Evolutionary conservation across 306 rosid genomes (phyloP).

Genomic region (Phaseolus lunatus): DNA sequence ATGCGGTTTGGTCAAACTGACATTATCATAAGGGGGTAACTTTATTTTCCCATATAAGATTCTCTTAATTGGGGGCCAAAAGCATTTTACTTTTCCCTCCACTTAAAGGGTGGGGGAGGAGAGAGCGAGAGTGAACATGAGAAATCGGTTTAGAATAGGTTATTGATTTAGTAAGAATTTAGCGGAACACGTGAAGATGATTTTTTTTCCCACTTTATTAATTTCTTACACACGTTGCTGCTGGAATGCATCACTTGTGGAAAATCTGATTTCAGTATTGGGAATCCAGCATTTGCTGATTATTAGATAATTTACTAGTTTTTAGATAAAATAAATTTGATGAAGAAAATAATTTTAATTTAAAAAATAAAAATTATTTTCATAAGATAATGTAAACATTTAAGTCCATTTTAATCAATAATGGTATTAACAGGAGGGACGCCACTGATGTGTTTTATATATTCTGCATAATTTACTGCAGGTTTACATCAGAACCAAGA

Average conservation of each 20-base stretch:
- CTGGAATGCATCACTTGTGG: neutral
- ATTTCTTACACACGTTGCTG: neutral
- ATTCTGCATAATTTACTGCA: neutral
- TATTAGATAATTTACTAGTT: no score
- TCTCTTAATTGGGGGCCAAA: neutral
- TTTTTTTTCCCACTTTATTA: neutral
- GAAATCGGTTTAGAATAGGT: neutral
- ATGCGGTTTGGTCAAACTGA: neutral
- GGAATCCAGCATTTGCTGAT: slow-evolving; percentile 10
- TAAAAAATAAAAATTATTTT: no score
- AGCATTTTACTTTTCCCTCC: neutral
- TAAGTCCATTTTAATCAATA: no score
- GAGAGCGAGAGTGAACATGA: neutral
- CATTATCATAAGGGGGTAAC: neutral
- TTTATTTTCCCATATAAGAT: neutral
- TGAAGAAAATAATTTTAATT: no score
- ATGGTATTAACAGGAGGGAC: no score
- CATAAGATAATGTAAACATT: no score
- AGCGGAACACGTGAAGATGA: slow-evolving; percentile 26
- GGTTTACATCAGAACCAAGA: neutral
- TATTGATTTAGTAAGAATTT: slow-evolving; percentile 15
- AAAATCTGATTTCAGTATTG: slow-evolving; percentile 3
- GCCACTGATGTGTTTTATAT: neutral
- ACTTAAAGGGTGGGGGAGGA: neutral
- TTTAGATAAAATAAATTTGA: no score